Percentiles rank a stretch among this genome's conserved stretches.
These are phyloP conservation scores for Alternaria consortialis DNA, from an alignment of 2,329 filamentous ascomycete species.

Conservation along the genomic window DNA sequence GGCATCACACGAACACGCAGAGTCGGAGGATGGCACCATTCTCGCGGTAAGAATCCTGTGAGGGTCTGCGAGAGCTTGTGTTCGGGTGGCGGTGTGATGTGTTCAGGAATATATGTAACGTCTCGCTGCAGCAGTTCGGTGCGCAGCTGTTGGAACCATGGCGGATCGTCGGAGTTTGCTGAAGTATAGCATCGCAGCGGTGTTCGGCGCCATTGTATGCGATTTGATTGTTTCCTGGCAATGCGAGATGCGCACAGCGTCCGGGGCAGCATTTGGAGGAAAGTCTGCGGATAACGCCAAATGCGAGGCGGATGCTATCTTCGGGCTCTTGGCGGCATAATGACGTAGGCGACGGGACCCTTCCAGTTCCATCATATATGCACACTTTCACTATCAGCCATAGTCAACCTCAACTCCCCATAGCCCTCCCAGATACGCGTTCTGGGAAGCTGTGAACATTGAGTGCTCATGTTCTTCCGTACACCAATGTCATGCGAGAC, in stretches of 20 bases:
- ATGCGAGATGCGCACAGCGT: slow-evolving; percentile 25
- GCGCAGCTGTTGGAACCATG: slow-evolving; percentile 42
- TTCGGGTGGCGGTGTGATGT: slow-evolving; percentile 66
- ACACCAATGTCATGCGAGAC: neutral
- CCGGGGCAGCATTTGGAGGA: slow-evolving; percentile 29
- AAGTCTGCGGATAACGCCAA: neutral
- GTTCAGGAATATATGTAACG: slow-evolving; percentile 62
- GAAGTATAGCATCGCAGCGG: slow-evolving; percentile 27
- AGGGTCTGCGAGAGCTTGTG: slow-evolving; percentile 67
- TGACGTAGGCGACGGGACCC: slow-evolving; percentile 10
- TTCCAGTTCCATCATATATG: neutral
- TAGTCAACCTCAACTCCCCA: neutral
- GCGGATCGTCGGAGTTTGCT: slow-evolving; percentile 15
- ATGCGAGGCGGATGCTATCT: slow-evolving; percentile 1
- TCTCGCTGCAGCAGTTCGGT: slow-evolving; percentile 57
- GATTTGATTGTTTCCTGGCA: slow-evolving; percentile 16
- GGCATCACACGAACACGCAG: slow-evolving; percentile 55
- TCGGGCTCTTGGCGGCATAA: slow-evolving; percentile 13
- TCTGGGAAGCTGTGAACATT: neutral
- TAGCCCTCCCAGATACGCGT: neutral
- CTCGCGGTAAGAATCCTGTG: slow-evolving; percentile 28
- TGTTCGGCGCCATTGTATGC: slow-evolving; percentile 27
- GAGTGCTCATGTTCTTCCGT: neutral
- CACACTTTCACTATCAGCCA: neutral
- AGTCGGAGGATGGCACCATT: slow-evolving; percentile 16